Percentiles rank a stretch among this genome's conserved stretches.
phyloP scores from a whole-genome alignment of 1,284 basidiomycete species.

The Puccinia novopanici region DNA sequence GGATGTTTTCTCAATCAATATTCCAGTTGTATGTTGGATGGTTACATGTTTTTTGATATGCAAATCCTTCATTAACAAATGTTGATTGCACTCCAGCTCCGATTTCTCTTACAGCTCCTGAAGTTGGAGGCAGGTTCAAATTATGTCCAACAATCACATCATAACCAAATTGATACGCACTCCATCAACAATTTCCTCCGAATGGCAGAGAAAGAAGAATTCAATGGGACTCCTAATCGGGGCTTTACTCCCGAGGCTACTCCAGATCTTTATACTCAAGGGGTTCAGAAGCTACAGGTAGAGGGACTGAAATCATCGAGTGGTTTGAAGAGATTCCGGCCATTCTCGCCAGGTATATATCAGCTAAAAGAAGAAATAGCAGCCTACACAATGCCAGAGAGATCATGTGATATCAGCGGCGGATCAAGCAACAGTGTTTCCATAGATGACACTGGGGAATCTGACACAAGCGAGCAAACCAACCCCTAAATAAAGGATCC shows the following conservation, averaged over 20 bases:
- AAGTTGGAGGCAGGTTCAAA: too few species aligned
- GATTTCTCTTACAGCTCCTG: too few species aligned
- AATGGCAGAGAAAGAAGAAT: too few species aligned
- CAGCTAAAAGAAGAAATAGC: not conserved
- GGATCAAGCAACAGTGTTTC: not conserved
- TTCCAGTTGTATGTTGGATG: not conserved
- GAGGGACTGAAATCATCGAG: not conserved
- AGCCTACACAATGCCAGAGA: not conserved
- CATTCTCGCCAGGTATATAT: not conserved
- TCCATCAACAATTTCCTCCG: too few species aligned
- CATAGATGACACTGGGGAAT: not conserved
- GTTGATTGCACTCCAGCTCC: too few species aligned
- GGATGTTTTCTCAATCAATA: slow-evolving; percentile 6
- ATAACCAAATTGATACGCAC: too few species aligned
- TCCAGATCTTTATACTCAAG: not conserved
- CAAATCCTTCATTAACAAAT: too few species aligned
- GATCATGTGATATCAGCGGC: not conserved
- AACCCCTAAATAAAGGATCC: not conserved
- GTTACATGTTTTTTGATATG: too few species aligned
- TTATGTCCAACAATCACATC: too few species aligned
- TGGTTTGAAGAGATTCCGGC: not conserved
- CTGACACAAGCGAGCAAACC: not conserved
- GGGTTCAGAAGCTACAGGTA: not conserved
- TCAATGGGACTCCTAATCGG: too few species aligned
- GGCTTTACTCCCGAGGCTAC: not conserved